These are phyloP conservation scores for Microcos paniculata DNA, from an alignment of 345 rosid genomes.

Conservation along the genomic window DNA sequence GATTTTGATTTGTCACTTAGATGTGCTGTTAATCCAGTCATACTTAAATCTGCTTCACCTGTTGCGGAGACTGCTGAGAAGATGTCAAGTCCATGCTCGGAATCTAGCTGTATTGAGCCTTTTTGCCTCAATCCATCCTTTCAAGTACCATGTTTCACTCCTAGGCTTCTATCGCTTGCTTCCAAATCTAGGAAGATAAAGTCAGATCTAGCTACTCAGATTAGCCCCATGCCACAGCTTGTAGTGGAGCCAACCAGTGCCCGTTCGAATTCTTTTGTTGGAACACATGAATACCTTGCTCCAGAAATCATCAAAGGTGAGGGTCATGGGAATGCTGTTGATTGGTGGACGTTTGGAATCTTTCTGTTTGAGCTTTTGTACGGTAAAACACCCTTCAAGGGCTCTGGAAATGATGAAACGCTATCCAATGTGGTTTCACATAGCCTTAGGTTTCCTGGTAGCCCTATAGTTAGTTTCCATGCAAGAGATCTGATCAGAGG, in stretches of 20 bases:
- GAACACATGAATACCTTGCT: constrained; percentile 77
- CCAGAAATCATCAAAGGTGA: constrained; percentile 83
- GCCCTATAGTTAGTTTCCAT: constrained; percentile 55
- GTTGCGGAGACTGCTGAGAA: constrained; percentile 39
- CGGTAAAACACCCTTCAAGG: constrained; percentile 76
- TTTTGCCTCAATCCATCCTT: constrained; percentile 77
- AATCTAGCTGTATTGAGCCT: constrained; percentile 72
- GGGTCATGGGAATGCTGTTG: constrained; percentile 81
- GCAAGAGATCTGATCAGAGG: constrained; percentile 73
- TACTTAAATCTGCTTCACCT: constrained; percentile 49
- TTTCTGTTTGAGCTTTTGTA: constrained; percentile 68
- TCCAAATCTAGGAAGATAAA: constrained; percentile 60
- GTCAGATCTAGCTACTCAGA: constrained; percentile 56
- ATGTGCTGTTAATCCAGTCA: constrained; percentile 50
- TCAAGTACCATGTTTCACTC: constrained; percentile 83
- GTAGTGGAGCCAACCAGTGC: constrained; percentile 82
- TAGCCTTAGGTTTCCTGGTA: constrained; percentile 61
- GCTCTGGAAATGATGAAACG: constrained; percentile 65
- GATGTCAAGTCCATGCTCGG: constrained; percentile 66
- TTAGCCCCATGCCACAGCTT: constrained; percentile 63
- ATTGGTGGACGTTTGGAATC: constrained; percentile 88
- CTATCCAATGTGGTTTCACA: constrained; percentile 59
- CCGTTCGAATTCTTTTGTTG: constrained; percentile 79
- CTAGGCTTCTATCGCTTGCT: constrained; percentile 57
- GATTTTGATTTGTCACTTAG: constrained; percentile 79